Evolutionary conservation across 169 alveolate genomes (phyloP).

Genomic region (Cryptosporidium ryanae): DNA sequence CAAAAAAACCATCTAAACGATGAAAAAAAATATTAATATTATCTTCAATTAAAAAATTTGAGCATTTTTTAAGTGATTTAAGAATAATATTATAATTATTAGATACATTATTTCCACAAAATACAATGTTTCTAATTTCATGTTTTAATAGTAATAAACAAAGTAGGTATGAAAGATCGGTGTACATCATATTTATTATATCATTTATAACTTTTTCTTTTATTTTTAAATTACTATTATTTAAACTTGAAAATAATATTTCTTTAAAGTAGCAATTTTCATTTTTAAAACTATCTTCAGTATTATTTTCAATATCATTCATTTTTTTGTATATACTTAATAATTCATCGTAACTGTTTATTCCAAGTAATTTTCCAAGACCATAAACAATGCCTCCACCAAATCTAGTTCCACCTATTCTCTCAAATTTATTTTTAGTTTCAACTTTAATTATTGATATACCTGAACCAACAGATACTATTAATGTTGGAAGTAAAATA

Average conservation of each 20-base stretch:
- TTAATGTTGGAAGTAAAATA: constrained; percentile 23
- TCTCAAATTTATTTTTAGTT: constrained; percentile 41
- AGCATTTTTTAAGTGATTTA: constrained; percentile 13
- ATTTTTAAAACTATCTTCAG: neutral
- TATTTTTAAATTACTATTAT: neutral
- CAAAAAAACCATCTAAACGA: constrained; percentile 67
- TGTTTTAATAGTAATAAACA: constrained; percentile 22
- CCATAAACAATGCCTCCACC: constrained; percentile 74
- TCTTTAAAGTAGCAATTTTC: neutral
- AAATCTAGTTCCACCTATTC: constrained; percentile 65
- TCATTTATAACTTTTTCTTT: constrained; percentile 27
- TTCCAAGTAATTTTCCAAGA: constrained; percentile 30
- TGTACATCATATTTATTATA: constrained; percentile 38
- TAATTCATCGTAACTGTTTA: constrained; percentile 20
- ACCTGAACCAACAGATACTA: constrained; percentile 66
- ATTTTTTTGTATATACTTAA: constrained; percentile 13
- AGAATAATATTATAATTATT: constrained; percentile 24
- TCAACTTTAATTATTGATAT: constrained; percentile 56
- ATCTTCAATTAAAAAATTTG: constrained; percentile 18
- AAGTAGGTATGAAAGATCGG: constrained; percentile 34
- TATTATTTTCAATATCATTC: no score
- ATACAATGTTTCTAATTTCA: constrained; percentile 24
- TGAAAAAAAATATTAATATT: constrained; percentile 48
- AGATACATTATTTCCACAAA: constrained; percentile 60
- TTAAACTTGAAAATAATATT: neutral